Percentiles rank a stretch among this genome's conserved stretches.
These are phyloP conservation scores for Rubroboletus pulcherrimus DNA, from an alignment of 768 basidiomycete species.

Conservation along the genomic window DNA sequence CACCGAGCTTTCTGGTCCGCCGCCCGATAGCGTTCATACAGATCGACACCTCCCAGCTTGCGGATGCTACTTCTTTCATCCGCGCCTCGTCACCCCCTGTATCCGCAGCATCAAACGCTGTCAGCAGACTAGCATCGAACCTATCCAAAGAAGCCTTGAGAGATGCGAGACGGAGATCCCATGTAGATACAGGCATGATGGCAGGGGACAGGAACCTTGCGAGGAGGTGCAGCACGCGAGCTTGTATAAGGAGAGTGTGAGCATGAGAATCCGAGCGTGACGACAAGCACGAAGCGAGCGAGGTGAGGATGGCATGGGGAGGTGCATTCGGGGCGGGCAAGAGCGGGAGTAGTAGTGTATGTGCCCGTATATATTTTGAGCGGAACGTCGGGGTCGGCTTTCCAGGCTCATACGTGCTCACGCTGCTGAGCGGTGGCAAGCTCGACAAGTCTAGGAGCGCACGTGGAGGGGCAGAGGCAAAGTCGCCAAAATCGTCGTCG, in stretches of 20 bases:
- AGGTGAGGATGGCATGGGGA: slow-evolving; percentile 64
- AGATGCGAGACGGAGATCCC: slow-evolving; percentile 57
- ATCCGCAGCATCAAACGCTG: slow-evolving; percentile 87
- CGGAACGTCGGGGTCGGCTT: slow-evolving; percentile 37
- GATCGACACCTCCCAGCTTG: slow-evolving; percentile 83
- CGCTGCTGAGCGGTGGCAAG: slow-evolving; percentile 7
- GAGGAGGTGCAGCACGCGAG: slow-evolving; percentile 69
- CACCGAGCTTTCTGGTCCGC: slow-evolving; percentile 1
- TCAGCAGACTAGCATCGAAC: slow-evolving; percentile 83
- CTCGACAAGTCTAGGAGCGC: slow-evolving; percentile 21
- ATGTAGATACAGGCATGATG: slow-evolving; percentile 69
- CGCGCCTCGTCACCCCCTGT: slow-evolving; percentile 61
- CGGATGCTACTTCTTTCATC: slow-evolving; percentile 80
- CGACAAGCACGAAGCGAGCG: slow-evolving; percentile 40
- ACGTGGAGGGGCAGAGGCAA: slow-evolving; percentile 45
- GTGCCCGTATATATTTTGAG: slow-evolving; percentile 62
- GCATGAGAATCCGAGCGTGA: slow-evolving; percentile 35
- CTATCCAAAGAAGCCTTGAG: slow-evolving; percentile 79
- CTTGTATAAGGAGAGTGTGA: slow-evolving; percentile 48
- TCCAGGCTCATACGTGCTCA: slow-evolving; percentile 19
- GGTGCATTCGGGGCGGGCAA: slow-evolving; percentile 54
- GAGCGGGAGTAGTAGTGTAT: slow-evolving; percentile 59
- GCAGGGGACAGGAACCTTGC: slow-evolving; percentile 65
- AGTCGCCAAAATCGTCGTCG: slow-evolving; percentile 91
- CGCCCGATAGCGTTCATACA: slow-evolving; percentile 33